phyloP scores from a whole-genome alignment of 495 filamentous ascomycete species.

The Terfezia claveryi region DNA sequence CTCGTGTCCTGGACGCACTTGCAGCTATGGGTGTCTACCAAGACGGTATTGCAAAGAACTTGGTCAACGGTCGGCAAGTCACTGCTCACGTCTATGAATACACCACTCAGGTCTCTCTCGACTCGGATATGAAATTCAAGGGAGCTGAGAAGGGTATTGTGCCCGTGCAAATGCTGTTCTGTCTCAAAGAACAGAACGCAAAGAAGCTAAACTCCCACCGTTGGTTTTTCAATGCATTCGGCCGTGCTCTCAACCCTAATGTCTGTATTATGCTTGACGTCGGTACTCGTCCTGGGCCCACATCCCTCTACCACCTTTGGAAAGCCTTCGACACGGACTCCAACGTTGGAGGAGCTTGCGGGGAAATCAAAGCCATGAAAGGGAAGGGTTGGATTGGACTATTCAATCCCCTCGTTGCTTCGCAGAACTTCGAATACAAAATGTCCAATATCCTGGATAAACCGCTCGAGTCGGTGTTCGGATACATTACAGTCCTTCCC shows the following conservation, averaged over 20 bases:
- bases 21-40: constrained; percentile 98
- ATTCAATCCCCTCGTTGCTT: constrained; percentile 84
- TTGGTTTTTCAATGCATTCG: constrained; percentile 99
- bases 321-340: constrained; percentile 97
- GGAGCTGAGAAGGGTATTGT: constrained; percentile 97
- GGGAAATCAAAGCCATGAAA: constrained; percentile 92
- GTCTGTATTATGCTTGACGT: constrained; percentile 94
- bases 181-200: constrained; percentile 90
- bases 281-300: constrained; percentile 69
- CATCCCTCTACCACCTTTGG: constrained; percentile 92
- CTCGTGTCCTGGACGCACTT: constrained; percentile 79
- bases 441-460: constrained; percentile 99
- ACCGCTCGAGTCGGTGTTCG: constrained; percentile 88
- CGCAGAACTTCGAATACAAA: constrained; percentile 99
- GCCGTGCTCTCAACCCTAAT: constrained; percentile 76
- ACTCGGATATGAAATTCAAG: constrained; percentile 91
- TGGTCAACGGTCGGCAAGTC: constrained; percentile 47
- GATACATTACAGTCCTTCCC: constrained; percentile 90
- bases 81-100: constrained; percentile 95
- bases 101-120: constrained; percentile 90
- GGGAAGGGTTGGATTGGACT: constrained; percentile 63
- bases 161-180: constrained; percentile 98
- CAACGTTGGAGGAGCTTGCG: constrained; percentile 85
- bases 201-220: constrained; percentile 97
- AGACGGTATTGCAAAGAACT: constrained; percentile 94